These are phyloP conservation scores for Chytriomyces sp. DNA, from an alignment of 192 early-diverging fungal genomes.

Conservation along the genomic window DNA sequence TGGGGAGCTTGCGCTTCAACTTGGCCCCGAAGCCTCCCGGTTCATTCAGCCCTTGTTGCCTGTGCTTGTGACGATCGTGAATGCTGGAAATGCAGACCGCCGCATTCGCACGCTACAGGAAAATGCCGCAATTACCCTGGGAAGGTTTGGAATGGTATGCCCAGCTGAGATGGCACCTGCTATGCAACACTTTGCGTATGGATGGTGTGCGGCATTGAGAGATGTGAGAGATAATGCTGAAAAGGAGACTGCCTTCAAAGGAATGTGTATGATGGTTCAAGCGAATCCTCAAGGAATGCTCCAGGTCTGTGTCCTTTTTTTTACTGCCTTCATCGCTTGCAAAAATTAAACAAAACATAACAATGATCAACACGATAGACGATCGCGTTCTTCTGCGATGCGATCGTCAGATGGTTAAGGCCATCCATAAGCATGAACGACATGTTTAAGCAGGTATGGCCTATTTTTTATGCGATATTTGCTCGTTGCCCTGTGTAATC, in stretches of 20 bases:
- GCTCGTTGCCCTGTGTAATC: not conserved
- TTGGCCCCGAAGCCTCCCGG: slow-evolving; percentile 71
- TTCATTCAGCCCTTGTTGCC: slow-evolving; percentile 82
- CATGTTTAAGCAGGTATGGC: slow-evolving; percentile 63
- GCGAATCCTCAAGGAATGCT: slow-evolving; percentile 78
- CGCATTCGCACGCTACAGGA: slow-evolving; percentile 73
- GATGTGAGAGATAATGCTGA: slow-evolving; percentile 93
- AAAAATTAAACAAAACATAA: not conserved
- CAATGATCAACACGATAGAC: slow-evolving; percentile 37
- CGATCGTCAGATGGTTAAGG: slow-evolving; percentile 77
- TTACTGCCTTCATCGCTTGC: not conserved
- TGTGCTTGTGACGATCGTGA: slow-evolving; percentile 83
- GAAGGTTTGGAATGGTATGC: slow-evolving; percentile 90
- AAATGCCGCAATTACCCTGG: slow-evolving; percentile 97
- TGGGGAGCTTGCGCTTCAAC: slow-evolving; percentile 94
- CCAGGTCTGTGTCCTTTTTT: not conserved
- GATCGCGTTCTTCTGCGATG: slow-evolving; percentile 80
- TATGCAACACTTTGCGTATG: slow-evolving; percentile 79
- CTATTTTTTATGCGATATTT: not conserved
- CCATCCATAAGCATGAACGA: slow-evolving; percentile 67
- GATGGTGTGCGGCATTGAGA: slow-evolving; percentile 81
- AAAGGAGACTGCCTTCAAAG: slow-evolving; percentile 95
- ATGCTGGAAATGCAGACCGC: slow-evolving; percentile 65
- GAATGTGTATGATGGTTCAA: slow-evolving; percentile 91
- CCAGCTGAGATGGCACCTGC: slow-evolving; percentile 84